Evolutionary conservation across 2,329 filamentous ascomycete genomes (phyloP).

Genomic region (Fusarium denticulatum): DNA sequence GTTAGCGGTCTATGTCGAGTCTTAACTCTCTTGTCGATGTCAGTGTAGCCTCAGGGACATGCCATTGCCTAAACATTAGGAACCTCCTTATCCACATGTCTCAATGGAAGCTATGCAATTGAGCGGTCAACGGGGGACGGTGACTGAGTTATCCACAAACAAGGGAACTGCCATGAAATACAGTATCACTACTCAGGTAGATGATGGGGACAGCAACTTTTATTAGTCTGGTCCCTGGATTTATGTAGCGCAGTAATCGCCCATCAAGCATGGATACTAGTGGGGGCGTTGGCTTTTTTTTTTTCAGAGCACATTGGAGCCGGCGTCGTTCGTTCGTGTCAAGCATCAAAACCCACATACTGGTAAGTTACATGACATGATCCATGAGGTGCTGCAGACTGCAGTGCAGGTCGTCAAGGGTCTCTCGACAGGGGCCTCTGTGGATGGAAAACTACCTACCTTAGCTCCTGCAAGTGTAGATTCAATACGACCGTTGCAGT

Average conservation of each 20-base stretch:
- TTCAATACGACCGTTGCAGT: constrained; percentile 20
- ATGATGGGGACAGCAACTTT: neutral
- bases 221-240: constrained; percentile 29
- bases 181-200: neutral
- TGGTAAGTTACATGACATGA: neutral
- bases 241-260: constrained; percentile 8
- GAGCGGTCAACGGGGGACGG: neutral
- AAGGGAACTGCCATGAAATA: constrained; percentile 7
- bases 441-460: constrained; percentile 9
- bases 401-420: constrained; percentile 2
- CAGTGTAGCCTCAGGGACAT: neutral
- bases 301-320: constrained; percentile 12
- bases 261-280: constrained; percentile 17
- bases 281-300: constrained; percentile 11
- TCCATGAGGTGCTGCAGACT: constrained; percentile 9
- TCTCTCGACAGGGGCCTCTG: constrained; percentile 24
- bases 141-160: constrained; percentile 3
- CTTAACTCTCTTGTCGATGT: neutral
- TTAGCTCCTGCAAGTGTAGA: constrained; percentile 1
- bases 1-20: neutral
- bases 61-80: neutral
- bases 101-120: neutral
- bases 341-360: constrained; percentile 11
- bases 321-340: constrained; percentile 31
- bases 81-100: neutral